phyloP scores from a whole-genome alignment of 2,329 filamentous ascomycete genomes.

The Tolypocladium sp. region DNA sequence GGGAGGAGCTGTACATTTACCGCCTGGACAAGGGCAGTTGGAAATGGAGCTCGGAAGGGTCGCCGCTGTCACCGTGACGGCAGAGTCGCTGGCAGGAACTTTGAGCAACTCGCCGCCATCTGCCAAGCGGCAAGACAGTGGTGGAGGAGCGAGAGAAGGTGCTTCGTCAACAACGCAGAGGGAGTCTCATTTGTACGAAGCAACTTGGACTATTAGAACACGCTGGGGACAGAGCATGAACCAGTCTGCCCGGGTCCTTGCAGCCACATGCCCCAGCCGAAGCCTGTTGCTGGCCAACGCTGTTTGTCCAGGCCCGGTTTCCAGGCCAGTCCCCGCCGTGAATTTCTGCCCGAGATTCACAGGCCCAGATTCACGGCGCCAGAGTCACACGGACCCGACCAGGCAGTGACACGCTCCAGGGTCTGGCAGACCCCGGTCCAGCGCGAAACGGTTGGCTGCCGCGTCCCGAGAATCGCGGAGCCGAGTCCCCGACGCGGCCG shows the following conservation, averaged over 20 bases:
- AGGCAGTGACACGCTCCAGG: not conserved
- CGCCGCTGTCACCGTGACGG: not conserved
- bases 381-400: not conserved
- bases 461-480: conserved; percentile 13
- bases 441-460: conserved; percentile 15
- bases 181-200: not conserved
- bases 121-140: not conserved
- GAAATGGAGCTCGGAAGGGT: conserved; percentile 5
- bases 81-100: not conserved
- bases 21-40: conserved; percentile 2
- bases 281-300: not conserved
- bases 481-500: conserved; percentile 9
- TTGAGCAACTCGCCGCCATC: not conserved
- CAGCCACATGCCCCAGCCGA: not conserved
- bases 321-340: not conserved
- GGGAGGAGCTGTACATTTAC: conserved; percentile 8
- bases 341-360: not conserved
- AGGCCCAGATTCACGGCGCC: conserved; percentile 10
- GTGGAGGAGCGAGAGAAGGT: not conserved
- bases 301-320: no score
- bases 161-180: not conserved
- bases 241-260: not conserved
- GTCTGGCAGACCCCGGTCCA: not conserved
- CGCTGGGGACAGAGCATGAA: not conserved
- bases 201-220: not conserved